These are phyloP conservation scores for Fraxinus latifolia DNA, from an alignment of 305 asterid genomes.

Conservation along the genomic window DNA sequence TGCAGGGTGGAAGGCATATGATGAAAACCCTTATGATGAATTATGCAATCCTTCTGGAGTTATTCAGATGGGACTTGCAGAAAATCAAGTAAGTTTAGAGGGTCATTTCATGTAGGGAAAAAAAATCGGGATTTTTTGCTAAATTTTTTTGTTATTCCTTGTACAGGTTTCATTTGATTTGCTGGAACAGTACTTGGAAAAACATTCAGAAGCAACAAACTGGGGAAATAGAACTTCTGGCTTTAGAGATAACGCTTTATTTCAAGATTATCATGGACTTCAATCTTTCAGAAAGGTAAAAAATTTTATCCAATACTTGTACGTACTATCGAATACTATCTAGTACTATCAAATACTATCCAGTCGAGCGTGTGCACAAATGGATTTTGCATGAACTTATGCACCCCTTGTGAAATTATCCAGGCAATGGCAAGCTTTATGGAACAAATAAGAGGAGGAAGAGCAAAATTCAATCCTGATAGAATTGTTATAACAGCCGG, in stretches of 20 bases:
- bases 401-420: background rate
- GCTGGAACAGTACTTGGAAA: constrained; percentile 60
- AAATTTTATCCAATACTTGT: background rate
- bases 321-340: background rate
- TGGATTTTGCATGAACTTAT: background rate
- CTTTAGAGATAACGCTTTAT: constrained; percentile 75
- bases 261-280: constrained; percentile 88
- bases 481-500: constrained; percentile 19
- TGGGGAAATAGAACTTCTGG: constrained; percentile 36
- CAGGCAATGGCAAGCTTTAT: constrained; percentile 22
- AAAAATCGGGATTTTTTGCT: background rate
- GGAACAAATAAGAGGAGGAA: constrained; percentile 18
- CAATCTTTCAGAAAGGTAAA: constrained; percentile 53
- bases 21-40: constrained; percentile 70
- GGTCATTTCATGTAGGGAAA: background rate
- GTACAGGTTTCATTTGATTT: constrained; percentile 84
- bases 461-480: constrained; percentile 16
- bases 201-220: constrained; percentile 33
- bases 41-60: constrained; percentile 60
- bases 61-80: constrained; percentile 88
- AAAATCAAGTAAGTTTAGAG: constrained; percentile 58
- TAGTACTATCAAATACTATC: background rate
- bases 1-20: constrained; percentile 94
- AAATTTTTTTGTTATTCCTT: background rate
- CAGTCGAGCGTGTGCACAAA: background rate